phyloP scores from a whole-genome alignment of 345 rosid species.

The Salix koriyanagi region DNA sequence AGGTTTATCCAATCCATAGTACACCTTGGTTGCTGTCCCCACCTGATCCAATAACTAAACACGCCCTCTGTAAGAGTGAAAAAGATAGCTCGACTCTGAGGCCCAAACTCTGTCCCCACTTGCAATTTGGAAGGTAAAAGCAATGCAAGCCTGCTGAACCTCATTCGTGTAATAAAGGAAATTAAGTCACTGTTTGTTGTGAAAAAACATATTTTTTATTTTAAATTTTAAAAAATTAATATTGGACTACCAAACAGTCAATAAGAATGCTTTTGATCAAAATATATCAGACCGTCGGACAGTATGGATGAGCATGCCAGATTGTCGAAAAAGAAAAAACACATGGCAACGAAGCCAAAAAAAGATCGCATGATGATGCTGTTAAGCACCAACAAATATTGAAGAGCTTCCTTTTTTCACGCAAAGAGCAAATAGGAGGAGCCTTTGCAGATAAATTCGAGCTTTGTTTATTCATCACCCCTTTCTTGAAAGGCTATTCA shows the following conservation, averaged over 20 bases:
- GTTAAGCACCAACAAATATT: neutral
- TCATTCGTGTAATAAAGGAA: neutral
- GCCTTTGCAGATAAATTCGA: no score
- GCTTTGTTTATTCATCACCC: neutral
- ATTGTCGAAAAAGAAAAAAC: no score
- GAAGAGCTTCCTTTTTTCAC: neutral
- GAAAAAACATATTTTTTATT: no score
- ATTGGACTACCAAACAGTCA: no score
- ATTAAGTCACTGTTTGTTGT: neutral
- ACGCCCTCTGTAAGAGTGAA: neutral
- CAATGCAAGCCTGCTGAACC: neutral
- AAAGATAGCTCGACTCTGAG: neutral
- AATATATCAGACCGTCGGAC: no score
- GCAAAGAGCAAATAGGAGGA: neutral
- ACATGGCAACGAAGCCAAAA: no score
- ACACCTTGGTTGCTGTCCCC: neutral
- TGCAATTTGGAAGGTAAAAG: neutral
- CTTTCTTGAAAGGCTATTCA: neutral
- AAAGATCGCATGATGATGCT: neutral
- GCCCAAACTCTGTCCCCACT: neutral
- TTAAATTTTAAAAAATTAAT: no score
- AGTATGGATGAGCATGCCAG: no score
- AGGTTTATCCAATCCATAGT: neutral
- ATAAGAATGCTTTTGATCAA: no score
- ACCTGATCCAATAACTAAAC: neutral